These are phyloP conservation scores for Diaporthe sp. DNA, from an alignment of 2,329 filamentous ascomycete genomes.

Conservation along the genomic window DNA sequence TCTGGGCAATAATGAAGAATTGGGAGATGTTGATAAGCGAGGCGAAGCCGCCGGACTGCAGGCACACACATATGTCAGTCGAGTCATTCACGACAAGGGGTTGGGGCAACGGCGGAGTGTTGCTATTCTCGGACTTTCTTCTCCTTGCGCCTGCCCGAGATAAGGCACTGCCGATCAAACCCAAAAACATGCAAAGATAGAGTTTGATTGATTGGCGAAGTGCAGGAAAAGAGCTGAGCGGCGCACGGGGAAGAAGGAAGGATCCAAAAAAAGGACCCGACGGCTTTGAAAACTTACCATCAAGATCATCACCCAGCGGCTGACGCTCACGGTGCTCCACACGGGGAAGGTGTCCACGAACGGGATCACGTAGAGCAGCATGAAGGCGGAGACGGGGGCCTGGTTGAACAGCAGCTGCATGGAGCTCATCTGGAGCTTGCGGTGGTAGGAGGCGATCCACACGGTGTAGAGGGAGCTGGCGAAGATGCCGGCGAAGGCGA, in stretches of 20 bases:
- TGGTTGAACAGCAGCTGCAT: conserved; percentile 78
- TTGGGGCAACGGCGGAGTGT: not conserved
- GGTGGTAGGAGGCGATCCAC: conserved; percentile 74
- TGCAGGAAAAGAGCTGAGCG: not conserved
- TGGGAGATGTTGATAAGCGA: conserved; percentile 73
- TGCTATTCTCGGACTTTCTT: conserved; percentile 12
- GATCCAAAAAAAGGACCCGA: not conserved
- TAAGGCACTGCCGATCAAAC: conserved; percentile 9
- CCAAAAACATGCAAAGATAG: not conserved
- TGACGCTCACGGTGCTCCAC: conserved; percentile 61
- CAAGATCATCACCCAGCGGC: conserved; percentile 67
- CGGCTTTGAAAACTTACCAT: conserved; percentile 54
- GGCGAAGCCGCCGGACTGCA: conserved; percentile 70
- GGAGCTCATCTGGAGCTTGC: conserved; percentile 72
- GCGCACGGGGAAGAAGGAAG: not conserved
- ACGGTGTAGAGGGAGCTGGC: conserved; percentile 76
- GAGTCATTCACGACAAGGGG: conserved; percentile 29
- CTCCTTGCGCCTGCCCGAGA: not conserved
- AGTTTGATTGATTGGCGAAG: conserved; percentile 2
- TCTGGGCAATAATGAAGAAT: conserved; percentile 71
- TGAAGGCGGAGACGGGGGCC: conserved; percentile 69
- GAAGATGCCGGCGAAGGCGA: conserved; percentile 72
- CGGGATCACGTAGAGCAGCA: conserved; percentile 74
- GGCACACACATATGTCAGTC: not conserved
- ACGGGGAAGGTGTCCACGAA: conserved; percentile 72